These are phyloP conservation scores for Sporobolus alterniflorus DNA, from an alignment of 202 grass and related monocot species.

Conservation along the genomic window DNA sequence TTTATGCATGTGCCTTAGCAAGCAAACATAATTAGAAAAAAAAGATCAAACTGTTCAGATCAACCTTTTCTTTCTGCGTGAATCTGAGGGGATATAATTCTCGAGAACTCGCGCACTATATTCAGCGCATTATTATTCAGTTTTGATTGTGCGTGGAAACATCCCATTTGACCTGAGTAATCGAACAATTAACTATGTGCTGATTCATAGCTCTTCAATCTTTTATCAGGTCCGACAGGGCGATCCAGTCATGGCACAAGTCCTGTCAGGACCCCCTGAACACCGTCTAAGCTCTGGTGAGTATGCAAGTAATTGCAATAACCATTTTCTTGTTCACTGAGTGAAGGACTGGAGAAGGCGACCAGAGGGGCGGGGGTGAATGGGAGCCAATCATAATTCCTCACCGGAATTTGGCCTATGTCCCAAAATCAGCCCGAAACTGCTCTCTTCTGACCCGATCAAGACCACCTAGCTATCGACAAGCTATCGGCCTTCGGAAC, in stretches of 20 bases:
- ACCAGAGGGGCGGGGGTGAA: too few species aligned
- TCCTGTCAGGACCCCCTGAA: slow-evolving; percentile 76
- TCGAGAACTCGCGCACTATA: too few species aligned
- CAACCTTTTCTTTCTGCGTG: too few species aligned
- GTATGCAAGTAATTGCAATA: neutral
- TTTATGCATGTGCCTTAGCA: neutral
- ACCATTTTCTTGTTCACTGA: neutral
- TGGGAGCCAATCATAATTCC: too few species aligned
- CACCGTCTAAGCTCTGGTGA: slow-evolving; percentile 60
- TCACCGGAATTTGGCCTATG: too few species aligned
- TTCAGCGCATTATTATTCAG: neutral
- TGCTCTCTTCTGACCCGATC: too few species aligned
- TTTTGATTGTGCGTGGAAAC: neutral
- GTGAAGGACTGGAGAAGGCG: too few species aligned
- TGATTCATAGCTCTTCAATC: slow-evolving; percentile 11
- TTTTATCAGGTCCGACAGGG: slow-evolving; percentile 58
- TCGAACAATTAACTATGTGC: neutral
- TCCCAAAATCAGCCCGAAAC: too few species aligned
- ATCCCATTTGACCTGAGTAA: slow-evolving; percentile 1
- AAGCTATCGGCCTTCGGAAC: too few species aligned
- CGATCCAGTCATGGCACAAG: slow-evolving; percentile 63
- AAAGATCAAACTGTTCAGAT: too few species aligned
- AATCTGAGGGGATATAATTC: too few species aligned
- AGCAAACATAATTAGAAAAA: neutral
- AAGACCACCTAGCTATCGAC: too few species aligned